Evolutionary conservation across 2,329 filamentous ascomycete genomes (phyloP).

Genomic region (Calonectria naviculata): DNA sequence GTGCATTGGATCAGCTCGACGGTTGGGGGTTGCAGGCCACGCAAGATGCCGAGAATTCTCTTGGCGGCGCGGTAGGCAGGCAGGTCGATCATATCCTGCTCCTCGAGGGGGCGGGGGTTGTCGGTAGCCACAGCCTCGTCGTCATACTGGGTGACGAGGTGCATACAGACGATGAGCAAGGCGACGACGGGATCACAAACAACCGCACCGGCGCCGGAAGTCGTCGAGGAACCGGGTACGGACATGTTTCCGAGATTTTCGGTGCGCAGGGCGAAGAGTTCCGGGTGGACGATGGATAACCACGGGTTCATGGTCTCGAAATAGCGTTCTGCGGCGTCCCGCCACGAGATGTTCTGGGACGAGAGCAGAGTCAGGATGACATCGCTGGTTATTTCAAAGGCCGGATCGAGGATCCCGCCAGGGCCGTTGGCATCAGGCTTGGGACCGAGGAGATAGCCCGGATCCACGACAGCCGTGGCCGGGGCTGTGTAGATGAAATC

Average conservation of each 20-base stretch:
- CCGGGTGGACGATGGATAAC: slow-evolving; percentile 54
- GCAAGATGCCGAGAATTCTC: slow-evolving; percentile 49
- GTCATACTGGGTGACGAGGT: slow-evolving; percentile 51
- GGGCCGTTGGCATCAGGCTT: slow-evolving; percentile 35
- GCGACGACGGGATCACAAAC: slow-evolving; percentile 45
- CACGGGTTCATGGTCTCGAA: slow-evolving; percentile 55
- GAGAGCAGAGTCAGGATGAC: slow-evolving; percentile 53
- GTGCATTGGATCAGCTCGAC: slow-evolving; percentile 55
- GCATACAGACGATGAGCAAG: slow-evolving; percentile 55
- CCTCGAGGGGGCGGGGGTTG: slow-evolving; percentile 38
- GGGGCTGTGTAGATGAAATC: slow-evolving; percentile 51
- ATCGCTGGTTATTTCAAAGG: slow-evolving; percentile 47
- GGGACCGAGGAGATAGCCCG: slow-evolving; percentile 39
- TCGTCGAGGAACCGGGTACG: background rate
- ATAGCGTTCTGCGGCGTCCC: slow-evolving; percentile 49
- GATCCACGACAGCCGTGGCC: slow-evolving; percentile 45
- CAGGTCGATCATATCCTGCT: slow-evolving; percentile 52
- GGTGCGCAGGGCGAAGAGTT: slow-evolving; percentile 48
- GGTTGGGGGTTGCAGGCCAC: slow-evolving; percentile 48
- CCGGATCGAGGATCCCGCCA: slow-evolving; percentile 42
- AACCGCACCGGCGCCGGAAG: slow-evolving; percentile 1
- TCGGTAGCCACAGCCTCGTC: slow-evolving; percentile 47
- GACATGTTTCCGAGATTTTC: slow-evolving; percentile 23
- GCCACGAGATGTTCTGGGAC: slow-evolving; percentile 49
- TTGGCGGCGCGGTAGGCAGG: slow-evolving; percentile 52